Evolutionary conservation across 805 yeast genomes (phyloP).

Genomic region (Wickerhamiella lipophila): DNA sequence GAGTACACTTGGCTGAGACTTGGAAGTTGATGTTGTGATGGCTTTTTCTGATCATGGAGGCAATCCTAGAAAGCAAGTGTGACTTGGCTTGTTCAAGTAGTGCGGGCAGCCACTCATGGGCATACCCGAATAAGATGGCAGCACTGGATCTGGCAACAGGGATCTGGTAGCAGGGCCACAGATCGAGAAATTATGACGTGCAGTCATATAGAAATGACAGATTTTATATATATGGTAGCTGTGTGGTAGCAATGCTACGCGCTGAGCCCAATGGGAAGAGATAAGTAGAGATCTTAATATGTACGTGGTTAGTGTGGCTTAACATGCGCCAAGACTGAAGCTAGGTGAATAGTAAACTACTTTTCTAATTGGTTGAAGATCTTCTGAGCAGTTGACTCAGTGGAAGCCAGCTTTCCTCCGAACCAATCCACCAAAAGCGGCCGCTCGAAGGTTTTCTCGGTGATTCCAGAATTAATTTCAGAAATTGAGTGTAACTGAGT

Average conservation of each 20-base stretch:
- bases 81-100: neutral
- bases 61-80: neutral
- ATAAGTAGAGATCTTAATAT: too few species aligned
- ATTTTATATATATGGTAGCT: neutral
- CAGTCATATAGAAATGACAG: neutral
- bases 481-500: slow-evolving; percentile 22
- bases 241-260: neutral
- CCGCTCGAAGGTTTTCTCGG: slow-evolving; percentile 14
- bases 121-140: neutral
- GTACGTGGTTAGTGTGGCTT: too few species aligned
- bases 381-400: slow-evolving; percentile 32
- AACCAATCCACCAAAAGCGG: slow-evolving; percentile 57
- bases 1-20: slow-evolving; percentile 12
- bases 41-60: slow-evolving; percentile 5
- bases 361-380: slow-evolving; percentile 29
- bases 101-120: neutral
- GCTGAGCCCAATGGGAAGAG: too few species aligned
- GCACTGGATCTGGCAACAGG: neutral
- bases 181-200: neutral
- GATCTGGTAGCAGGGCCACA: neutral
- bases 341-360: neutral
- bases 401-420: slow-evolving; percentile 40
- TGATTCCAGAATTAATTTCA: slow-evolving; percentile 15
- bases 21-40: slow-evolving; percentile 9
- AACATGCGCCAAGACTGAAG: too few species aligned